A percentile compares a stretch with the other conserved stretches of the same genome.
These are phyloP conservation scores for Vitis labrusca DNA, from an alignment of 164 flowering plant genomes.

Conservation along the genomic window DNA sequence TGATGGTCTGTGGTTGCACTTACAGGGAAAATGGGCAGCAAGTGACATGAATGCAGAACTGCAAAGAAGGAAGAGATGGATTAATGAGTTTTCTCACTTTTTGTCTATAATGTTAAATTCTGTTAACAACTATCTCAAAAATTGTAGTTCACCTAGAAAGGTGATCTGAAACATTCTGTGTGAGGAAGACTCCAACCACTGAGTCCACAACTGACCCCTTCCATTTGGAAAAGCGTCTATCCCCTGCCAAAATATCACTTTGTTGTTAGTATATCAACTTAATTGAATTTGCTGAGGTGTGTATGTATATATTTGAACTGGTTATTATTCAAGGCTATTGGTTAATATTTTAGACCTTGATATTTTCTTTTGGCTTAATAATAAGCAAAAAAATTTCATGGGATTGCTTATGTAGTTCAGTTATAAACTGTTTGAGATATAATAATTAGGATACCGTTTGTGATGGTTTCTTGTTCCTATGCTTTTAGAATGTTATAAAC, in stretches of 20 bases:
- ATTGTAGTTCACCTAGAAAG: constrained; percentile 55
- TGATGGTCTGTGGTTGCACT: constrained; percentile 7
- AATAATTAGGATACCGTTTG: no score
- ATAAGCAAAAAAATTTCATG: no score
- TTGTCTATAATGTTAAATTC: background rate
- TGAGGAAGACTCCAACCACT: constrained; percentile 72
- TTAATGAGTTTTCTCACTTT: background rate
- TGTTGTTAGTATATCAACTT: background rate
- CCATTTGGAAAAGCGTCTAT: constrained; percentile 73
- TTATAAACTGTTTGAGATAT: no score
- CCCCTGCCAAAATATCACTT: constrained; percentile 34
- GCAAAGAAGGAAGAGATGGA: constrained; percentile 20
- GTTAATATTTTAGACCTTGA: no score
- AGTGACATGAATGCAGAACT: constrained; percentile 82
- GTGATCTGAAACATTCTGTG: constrained; percentile 83
- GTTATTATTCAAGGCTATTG: no score
- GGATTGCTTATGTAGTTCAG: no score
- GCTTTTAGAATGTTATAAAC: no score
- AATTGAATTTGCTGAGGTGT: no score
- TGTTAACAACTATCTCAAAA: background rate
- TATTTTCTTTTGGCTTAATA: no score
- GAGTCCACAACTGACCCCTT: constrained; percentile 83
- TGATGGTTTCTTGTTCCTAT: no score
- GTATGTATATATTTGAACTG: no score
- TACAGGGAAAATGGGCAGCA: constrained; percentile 59